Evolutionary conservation across 192 early-diverging fungal species (phyloP), one percentile per base, ranked within the genome.

Genomic region (Diversispora epigaea): DNA sequence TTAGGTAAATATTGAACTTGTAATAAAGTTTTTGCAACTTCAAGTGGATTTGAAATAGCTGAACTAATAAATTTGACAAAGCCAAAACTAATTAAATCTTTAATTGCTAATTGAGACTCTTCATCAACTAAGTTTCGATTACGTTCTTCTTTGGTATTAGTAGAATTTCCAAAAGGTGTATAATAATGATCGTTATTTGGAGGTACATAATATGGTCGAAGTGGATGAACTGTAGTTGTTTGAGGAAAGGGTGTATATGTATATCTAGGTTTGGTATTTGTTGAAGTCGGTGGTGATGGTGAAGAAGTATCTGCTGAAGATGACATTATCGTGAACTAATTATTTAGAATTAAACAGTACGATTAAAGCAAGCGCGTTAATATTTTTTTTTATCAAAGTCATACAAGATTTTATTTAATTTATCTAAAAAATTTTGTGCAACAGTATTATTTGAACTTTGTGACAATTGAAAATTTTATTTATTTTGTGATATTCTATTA

Each of bases 1-100:
- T 84, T 79, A 21, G 92, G 92, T 25, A 88, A 56, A 73, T 90
- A 89, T 80, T 92, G 91, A 25, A 92, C 89, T 79, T 94, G 91
- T 49, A 92, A 71, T n/a, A 94, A 74, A 21, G 90, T 92, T 68
- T 89, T 89, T 17, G 84, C 82, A 3, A 86, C 82, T 56, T 87
- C 88, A 71, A 92, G 91, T 0, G 92, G 92, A 11, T 83, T 83
- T 6, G 86, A 81, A 4, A 88, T 65, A 40, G 89, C 84, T 0
- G 88, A 80, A 11, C 86, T 84, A n/a, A 91, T 58, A 60, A 84
- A 90, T 76, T 90, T 89, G 44, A 88, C 64, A 8, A 89, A 80
- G 1, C 89, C 86, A 78, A 88, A 90, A 77, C 85, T 87, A 66
- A 84, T 73, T n/a, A 91, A 70, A 75, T 89, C 87, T 44, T 80